These are phyloP conservation scores for Penicillium sp. DNA, from an alignment of 2,329 filamentous ascomycete genomes.

Conservation along the genomic window DNA sequence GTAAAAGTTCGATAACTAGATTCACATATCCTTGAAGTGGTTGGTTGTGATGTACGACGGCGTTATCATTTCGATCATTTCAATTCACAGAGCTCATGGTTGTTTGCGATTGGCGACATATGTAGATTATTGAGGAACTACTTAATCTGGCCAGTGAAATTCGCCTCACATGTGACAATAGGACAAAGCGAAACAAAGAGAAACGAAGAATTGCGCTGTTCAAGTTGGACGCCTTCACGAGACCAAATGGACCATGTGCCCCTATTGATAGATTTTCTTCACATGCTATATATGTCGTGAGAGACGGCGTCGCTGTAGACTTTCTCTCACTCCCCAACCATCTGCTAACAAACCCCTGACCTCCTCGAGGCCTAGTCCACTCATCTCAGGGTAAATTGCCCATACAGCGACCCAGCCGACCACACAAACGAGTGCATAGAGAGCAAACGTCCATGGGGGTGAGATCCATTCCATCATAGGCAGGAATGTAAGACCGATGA, in stretches of 20 bases:
- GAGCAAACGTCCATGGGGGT: conserved; percentile 72
- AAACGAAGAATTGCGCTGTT: neutral
- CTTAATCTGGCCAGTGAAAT: neutral
- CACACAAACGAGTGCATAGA: conserved; percentile 71
- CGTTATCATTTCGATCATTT: neutral
- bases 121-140: neutral
- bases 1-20: neutral
- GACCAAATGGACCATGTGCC: neutral
- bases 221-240: neutral
- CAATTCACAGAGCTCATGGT: neutral
- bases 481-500: conserved; percentile 82
- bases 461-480: conserved; percentile 77
- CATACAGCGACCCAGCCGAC: conserved; percentile 67
- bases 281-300: neutral
- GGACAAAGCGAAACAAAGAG: neutral
- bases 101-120: neutral
- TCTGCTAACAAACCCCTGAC: conserved; percentile 67
- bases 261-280: neutral
- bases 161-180: neutral
- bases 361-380: conserved; percentile 76
- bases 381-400: conserved; percentile 81
- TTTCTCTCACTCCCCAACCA: conserved; percentile 67
- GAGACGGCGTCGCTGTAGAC: conserved; percentile 22
- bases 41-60: neutral
- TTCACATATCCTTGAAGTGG: neutral